Evolutionary conservation across 371 early-diverging fungal genomes (phyloP).

Genomic region (Mucor irregularis): DNA sequence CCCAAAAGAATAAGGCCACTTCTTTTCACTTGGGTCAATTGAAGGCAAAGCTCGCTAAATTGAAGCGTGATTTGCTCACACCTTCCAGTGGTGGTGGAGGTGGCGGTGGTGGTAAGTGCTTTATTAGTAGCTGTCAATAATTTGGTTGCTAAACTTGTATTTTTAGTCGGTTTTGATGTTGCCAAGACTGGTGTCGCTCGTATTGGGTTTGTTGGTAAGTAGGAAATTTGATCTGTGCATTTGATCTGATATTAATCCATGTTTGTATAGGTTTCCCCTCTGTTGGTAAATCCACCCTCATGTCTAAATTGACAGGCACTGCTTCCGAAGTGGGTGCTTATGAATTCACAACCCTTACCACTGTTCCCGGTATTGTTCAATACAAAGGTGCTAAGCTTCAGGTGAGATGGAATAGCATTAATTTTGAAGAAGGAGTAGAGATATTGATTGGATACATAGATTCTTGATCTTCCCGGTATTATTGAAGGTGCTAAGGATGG

Average conservation of each 20-base stretch:
- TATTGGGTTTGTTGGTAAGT: constrained; percentile 85
- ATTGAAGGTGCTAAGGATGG: constrained; percentile 99
- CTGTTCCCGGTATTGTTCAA: constrained; percentile 95
- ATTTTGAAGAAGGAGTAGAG: too few relatives aligned
- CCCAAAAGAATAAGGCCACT: constrained; percentile 91
- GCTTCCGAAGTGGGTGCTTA: constrained; percentile 96
- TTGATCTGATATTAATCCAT: neutral
- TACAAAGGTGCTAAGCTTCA: constrained; percentile 98
- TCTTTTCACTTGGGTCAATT: constrained; percentile 98
- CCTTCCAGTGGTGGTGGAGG: constrained; percentile 84
- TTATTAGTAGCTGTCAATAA: neutral
- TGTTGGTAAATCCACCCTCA: constrained; percentile 96
- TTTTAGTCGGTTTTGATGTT: constrained; percentile 90
- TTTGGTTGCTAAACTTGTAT: neutral
- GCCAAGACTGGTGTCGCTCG: constrained; percentile 97
- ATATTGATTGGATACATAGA: constrained; percentile 13
- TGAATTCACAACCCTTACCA: constrained; percentile 99
- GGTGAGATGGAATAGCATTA: constrained; percentile 16
- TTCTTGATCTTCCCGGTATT: constrained; percentile 88
- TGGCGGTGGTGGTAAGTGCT: constrained; percentile 63
- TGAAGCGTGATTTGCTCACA: constrained; percentile 90
- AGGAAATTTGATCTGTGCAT: neutral
- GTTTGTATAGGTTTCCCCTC: constrained; percentile 90
- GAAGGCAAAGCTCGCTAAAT: constrained; percentile 98
- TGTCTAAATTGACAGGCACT: constrained; percentile 98